Evolutionary conservation across 2,329 filamentous ascomycete genomes (phyloP), one percentile per base, ranked within the genome.

Genomic region (Hypoxylon sp.): DNA sequence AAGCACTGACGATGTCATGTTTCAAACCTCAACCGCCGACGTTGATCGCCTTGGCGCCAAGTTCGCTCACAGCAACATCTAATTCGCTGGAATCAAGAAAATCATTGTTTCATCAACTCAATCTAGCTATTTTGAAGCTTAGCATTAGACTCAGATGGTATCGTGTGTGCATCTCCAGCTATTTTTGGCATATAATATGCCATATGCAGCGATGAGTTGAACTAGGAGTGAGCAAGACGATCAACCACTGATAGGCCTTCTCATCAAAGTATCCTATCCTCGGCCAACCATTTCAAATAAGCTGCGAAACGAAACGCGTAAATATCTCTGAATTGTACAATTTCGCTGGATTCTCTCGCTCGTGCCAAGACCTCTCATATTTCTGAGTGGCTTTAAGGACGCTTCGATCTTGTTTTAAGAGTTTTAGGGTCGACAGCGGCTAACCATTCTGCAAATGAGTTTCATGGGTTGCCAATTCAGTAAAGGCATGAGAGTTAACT

Each of bases 1-100:
- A 14, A 62, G 56, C 67, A 64, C 64, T 39, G 52, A 59, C 54
- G 22, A 37, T 56, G 54, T 5, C 37, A 62, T 55, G 68, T 70
- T 70, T 70, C 68, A 70, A 65, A 17, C 46, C 51, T 57, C 61
- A 60, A 60, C 61, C n/a, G 29, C 55, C n/a, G 19, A 51, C 39
- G 65, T 29, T 50, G 65, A 68, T 68, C 57, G 26, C 17, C 65
- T 68, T 70, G 68, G 68, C 68, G 65, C 68, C 68, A 68, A 70
- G 68, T 29, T 63, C 46, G 17, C 2, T 47, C 37, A 47, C 24
- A 13, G 24, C 22, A n/a, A 48, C 35, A 35, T 48, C 19, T 31
- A 42, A 65, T 65, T 68, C 58, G 57, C 31, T 13, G 10, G 31
- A 60, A 65, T 35, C 53, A 60, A 46, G 35, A 17, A 47, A 35